Conservation (phyloP, 2,329 filamentous ascomycete species). For the Dendrostoma leiphaemia region DNA sequence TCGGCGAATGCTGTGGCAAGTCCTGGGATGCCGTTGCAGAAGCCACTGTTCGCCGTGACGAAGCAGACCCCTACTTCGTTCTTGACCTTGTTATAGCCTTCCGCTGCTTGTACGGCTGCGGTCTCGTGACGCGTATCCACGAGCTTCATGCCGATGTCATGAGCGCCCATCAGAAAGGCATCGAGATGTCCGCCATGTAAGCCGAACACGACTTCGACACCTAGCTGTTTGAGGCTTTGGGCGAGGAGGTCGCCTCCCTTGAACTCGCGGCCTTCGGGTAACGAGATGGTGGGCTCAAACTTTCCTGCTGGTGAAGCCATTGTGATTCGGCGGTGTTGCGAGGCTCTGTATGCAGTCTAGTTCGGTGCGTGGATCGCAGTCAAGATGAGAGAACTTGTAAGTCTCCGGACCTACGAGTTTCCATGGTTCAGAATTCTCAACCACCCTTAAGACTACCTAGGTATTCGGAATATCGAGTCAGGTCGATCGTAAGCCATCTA, state of each 20-base stretch:
- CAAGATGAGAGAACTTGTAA: too few relatives aligned
- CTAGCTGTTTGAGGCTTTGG: conserved; percentile 39
- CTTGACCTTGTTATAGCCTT: conserved; percentile 43
- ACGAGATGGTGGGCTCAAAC: neutral
- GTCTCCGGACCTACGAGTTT: too few relatives aligned
- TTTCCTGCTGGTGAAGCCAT: neutral
- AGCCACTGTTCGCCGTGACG: conserved; percentile 46
- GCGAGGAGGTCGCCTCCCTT: conserved; percentile 44
- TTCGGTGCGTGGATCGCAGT: too few relatives aligned
- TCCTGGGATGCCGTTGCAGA: conserved; percentile 43
- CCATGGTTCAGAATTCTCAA: too few relatives aligned
- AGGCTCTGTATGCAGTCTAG: neutral
- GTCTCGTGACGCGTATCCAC: conserved; percentile 47
- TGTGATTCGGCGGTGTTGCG: neutral
- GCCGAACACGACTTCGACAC: conserved; percentile 42
- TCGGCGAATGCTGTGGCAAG: conserved; percentile 44
- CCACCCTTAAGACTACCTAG: too few relatives aligned
- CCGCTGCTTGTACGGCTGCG: conserved; percentile 44
- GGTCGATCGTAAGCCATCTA: too few relatives aligned
- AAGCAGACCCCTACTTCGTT: conserved; percentile 43
- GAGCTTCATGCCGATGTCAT: conserved; percentile 36
- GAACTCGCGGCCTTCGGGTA: conserved; percentile 30
- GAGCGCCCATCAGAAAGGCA: conserved; percentile 44
- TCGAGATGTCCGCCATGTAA: conserved; percentile 47
- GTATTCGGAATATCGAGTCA: too few relatives aligned